A percentile compares a stretch with the other conserved stretches of the same genome.
Evolutionary conservation across 2,329 filamentous ascomycete genomes (phyloP).

Genomic region (Colletotrichum sp.): DNA sequence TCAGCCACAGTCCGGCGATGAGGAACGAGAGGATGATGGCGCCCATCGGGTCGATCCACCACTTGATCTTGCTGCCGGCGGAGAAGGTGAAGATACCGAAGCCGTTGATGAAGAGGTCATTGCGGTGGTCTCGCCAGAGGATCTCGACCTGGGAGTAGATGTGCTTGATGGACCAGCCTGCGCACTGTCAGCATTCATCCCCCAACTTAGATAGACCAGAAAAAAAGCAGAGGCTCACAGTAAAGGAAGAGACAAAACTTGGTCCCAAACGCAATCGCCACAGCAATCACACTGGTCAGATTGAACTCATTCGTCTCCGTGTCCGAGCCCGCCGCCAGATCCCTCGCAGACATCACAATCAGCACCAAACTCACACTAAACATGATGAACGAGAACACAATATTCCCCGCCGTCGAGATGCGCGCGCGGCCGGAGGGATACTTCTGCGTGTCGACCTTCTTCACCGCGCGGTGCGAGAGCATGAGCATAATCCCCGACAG

Average conservation of each 20-base stretch:
- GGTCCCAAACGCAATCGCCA: constrained; percentile 81
- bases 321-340: constrained; percentile 60
- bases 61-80: constrained; percentile 85
- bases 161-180: constrained; percentile 78
- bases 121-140: constrained; percentile 95
- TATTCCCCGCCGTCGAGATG: constrained; percentile 95
- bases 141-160: constrained; percentile 92
- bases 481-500: constrained; percentile 88
- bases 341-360: constrained; percentile 83
- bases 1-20: constrained; percentile 81
- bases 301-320: constrained; percentile 71
- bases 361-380: constrained; percentile 81
- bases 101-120: constrained; percentile 96
- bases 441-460: constrained; percentile 81
- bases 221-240: constrained; percentile 49
- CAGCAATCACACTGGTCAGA: constrained; percentile 83
- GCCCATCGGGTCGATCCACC: constrained; percentile 96
- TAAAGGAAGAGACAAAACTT: constrained; percentile 88
- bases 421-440: constrained; percentile 94
- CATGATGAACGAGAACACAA: constrained; percentile 97
- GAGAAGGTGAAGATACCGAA: constrained; percentile 91
- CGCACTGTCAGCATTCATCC: background rate
- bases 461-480: constrained; percentile 85
- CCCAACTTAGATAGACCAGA: rapidly evolving
- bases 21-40: constrained; percentile 83